Evolutionary conservation across 2,329 filamentous ascomycete species (phyloP).

Genomic region (Sclerotinia sclerotiorum): DNA sequence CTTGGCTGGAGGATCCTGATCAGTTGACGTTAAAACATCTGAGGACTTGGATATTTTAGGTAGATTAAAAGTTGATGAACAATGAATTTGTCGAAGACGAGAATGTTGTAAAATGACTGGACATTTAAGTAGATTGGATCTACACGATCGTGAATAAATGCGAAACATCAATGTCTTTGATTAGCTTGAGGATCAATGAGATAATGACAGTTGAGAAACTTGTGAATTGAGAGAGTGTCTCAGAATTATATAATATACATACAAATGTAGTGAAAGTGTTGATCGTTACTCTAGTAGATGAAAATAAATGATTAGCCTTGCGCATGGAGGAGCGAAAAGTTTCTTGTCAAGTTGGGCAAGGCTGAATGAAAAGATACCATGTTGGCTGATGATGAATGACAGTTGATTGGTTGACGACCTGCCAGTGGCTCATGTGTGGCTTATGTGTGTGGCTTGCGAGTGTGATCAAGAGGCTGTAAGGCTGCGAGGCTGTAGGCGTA

Average conservation of each 20-base stretch:
- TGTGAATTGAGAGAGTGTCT: background rate
- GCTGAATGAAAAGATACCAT: background rate
- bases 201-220: background rate
- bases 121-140: conserved; percentile 24
- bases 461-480: background rate
- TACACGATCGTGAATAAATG: conserved; percentile 21
- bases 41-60: background rate
- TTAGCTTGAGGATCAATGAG: background rate
- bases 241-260: background rate
- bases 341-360: background rate
- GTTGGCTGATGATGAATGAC: too few species aligned
- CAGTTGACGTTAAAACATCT: background rate
- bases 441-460: background rate
- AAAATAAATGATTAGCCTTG: background rate
- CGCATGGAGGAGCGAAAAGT: background rate
- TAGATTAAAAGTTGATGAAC: background rate
- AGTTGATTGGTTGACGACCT: background rate
- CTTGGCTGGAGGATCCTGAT: background rate
- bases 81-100: background rate
- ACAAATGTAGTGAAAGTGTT: background rate
- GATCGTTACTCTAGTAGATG: background rate
- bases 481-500: background rate
- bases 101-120: background rate
- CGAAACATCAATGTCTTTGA: conserved; percentile 32
- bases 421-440: background rate